Base-by-base conservation (phyloP, 352 stramenopile genomes). In the Plasmopara viticola region DNA sequence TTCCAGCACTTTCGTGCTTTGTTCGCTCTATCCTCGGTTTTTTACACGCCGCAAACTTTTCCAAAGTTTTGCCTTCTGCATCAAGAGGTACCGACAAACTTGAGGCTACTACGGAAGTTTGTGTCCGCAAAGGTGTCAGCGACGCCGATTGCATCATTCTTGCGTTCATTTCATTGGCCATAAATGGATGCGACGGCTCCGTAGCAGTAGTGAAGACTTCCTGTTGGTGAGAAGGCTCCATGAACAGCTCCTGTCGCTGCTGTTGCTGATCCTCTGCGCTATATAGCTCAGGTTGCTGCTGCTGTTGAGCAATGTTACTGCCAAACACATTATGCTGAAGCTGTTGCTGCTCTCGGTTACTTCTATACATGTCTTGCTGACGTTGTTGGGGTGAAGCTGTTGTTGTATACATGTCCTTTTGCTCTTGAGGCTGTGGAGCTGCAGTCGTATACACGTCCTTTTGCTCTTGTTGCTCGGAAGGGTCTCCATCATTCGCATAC, bases 401-500 rank as follows among this genome's bases (percentile, higher is more conserved):
- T 8, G 37, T 31, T 15, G 39, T 18, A 15, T 56, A 61, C 33
- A 61, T 43, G 37, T 61, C 35, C 33, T 61, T 49, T 17, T 60
- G 42, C 5, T 60, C 44, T 13, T 59, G 53, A n/a, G n/a, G n/a
- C n/a, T n/a, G 38, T 15, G 13, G 14, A 40, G 20, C 20, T 18
- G 41, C 33, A 7, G 35, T 30, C 28, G 39, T 18, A 15, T 56
- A 61, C 33, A 61, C 39, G 38, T 61, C 35, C 33, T 61, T 48
- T 17, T 60, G 42, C 5, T 60, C 44, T 13, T 59, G 53, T 8
- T 61, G 59, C 46, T 66, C 3, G 1, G n/a, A 14, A 3, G 9
- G 52, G 14, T 66, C 58, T 47, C 56, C 56, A 12, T 48, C 50
- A 43, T 62, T 58, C 4, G 38, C 38, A 51, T 68, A 62, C 0